Base-by-base conservation (phyloP, 2,329 filamentous ascomycete genomes). In the Diplocarpon mali region DNA sequence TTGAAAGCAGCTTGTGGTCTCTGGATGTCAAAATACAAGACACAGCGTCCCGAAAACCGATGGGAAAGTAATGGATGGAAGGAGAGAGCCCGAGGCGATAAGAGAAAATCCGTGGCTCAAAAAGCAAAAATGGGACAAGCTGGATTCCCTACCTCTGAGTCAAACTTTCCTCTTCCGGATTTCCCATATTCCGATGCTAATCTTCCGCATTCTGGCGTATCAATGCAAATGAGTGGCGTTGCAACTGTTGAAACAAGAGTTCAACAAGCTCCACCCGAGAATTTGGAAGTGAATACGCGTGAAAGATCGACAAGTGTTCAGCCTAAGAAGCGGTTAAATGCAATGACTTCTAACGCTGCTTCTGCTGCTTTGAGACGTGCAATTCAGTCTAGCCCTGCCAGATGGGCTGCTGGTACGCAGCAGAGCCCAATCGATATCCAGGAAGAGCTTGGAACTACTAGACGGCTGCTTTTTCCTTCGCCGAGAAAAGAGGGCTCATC, bases 21-120 rank as follows among this genome's bases (percentile, higher is more conserved):
- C 35, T 98, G 88, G 87, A 80, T 98, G 55, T 80, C 81, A 49
- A 96, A 95, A 60, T 87, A 83, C 64, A 87, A 85, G 59, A 73
- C 69, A 17, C 92, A 94, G 69, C 80, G 92, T 8, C 92, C 92
- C 2, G 70, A 78, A 43, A 79, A 90, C 49, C 80, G 82, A 53
- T 98, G 90, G 90, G 85, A 77, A 17, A 46, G 37, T 28, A 45
- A 53, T 48, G 37, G 47, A 20, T 47, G 47, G 29, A 32, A 38
- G 39, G 48, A 52, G 20, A 47, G 49, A 40, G 17, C 72, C 73
- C 54, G 70, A 70, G 35, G 69, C 65, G 54, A 75, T 69, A 62
- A 67, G 69, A 45, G 61, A 55, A 44, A 38, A 44, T 32, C 41
- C 67, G 9, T 66, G 42, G 40, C 53, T 11, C 56, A 56, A 40